Percentiles rank a stretch among this genome's conserved stretches.
Conservation (phyloP, 768 basidiomycete genomes). For the Trametes sanguinea region DNA sequence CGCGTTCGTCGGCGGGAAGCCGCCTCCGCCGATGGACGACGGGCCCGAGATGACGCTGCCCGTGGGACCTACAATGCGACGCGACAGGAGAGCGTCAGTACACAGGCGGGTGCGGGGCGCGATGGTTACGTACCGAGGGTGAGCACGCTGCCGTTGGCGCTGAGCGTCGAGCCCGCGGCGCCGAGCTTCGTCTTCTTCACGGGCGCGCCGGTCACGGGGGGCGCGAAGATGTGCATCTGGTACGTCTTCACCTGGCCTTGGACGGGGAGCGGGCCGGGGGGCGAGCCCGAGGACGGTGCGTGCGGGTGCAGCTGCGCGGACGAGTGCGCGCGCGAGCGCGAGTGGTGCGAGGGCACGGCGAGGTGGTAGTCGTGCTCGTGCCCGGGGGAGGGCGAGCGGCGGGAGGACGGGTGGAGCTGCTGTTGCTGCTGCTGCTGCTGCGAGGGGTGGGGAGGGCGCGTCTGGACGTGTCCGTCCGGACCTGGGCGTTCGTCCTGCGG, state of each 20-base stretch:
- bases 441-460: constrained; percentile 34
- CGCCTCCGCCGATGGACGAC: constrained; percentile 31
- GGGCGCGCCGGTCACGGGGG: constrained; percentile 72
- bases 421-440: constrained; percentile 5
- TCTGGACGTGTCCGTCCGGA: constrained; percentile 26
- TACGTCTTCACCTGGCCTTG: constrained; percentile 46
- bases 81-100: not conserved
- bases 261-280: constrained; percentile 34
- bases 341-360: constrained; percentile 20
- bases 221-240: constrained; percentile 72
- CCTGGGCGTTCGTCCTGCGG: constrained; percentile 35
- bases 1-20: constrained; percentile 38
- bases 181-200: constrained; percentile 58
- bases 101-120: not conserved
- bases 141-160: constrained; percentile 27
- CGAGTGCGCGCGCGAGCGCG: constrained; percentile 24
- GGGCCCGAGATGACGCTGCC: constrained; percentile 30
- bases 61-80: constrained; percentile 21
- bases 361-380: constrained; percentile 21
- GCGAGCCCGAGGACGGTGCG: constrained; percentile 6
- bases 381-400: constrained; percentile 26
- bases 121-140: constrained; percentile 24
- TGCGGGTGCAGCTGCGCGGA: constrained; percentile 21
- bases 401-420: constrained; percentile 18
- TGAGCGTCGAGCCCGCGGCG: constrained; percentile 7